Evolutionary conservation across 192 early-diverging fungal genomes (phyloP).

Genomic region (Coemansia sp.): DNA sequence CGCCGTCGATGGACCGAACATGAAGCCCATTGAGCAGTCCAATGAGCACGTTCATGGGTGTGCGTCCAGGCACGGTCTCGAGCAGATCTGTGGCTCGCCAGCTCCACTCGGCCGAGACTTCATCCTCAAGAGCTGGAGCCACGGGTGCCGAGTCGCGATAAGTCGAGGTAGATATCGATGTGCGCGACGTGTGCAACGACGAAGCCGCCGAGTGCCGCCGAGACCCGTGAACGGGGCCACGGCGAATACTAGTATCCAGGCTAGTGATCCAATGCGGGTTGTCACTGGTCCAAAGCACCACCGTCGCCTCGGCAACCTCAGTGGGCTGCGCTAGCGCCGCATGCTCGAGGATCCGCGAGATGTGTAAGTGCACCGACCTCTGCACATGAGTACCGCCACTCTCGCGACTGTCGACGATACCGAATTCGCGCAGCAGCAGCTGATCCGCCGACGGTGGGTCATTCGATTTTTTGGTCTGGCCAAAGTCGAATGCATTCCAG

Average conservation of each 20-base stretch:
- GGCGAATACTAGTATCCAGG: slow-evolving; percentile 11
- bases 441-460: neutral
- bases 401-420: slow-evolving; percentile 7
- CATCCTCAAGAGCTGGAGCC: neutral
- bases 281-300: slow-evolving; percentile 36
- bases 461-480: neutral
- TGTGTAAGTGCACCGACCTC: slow-evolving; percentile 17
- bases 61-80: slow-evolving; percentile 34
- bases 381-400: slow-evolving; percentile 7
- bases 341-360: slow-evolving; percentile 30
- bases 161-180: neutral
- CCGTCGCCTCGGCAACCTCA: slow-evolving; percentile 34
- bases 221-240: neutral
- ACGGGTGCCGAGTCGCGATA: neutral
- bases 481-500: slow-evolving; percentile 33
- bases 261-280: slow-evolving; percentile 44
- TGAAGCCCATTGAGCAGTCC: slow-evolving; percentile 34
- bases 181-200: slow-evolving; percentile 16
- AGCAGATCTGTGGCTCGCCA: slow-evolving; percentile 41
- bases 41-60: slow-evolving; percentile 18
- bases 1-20: slow-evolving; percentile 13
- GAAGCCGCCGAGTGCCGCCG: slow-evolving; percentile 30
- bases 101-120: slow-evolving; percentile 39
- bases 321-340: slow-evolving; percentile 20
- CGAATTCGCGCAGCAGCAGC: slow-evolving; percentile 26